Evolutionary conservation across 2,329 filamentous ascomycete genomes (phyloP).

Genomic region (Pseudogymnoascus sp.): DNA sequence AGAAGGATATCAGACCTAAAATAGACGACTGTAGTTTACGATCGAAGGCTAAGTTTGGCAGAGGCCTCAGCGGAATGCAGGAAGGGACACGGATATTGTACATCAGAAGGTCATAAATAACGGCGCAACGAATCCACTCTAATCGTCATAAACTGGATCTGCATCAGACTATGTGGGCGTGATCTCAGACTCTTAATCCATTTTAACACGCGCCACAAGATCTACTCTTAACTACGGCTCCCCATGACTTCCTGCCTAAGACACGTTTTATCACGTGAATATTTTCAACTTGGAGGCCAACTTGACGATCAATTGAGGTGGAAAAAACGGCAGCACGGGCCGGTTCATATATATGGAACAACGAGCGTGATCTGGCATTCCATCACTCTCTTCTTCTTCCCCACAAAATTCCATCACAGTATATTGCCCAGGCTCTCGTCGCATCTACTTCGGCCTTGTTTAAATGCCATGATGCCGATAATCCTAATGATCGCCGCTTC

Average conservation of each 20-base stretch:
- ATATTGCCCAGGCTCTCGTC: background rate
- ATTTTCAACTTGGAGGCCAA: background rate
- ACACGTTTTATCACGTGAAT: background rate
- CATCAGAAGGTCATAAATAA: conserved; percentile 2
- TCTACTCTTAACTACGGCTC: background rate
- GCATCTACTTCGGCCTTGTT: conserved; percentile 6
- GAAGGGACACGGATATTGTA: background rate
- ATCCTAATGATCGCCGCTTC: background rate
- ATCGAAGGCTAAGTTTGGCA: background rate
- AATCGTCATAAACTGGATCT: background rate
- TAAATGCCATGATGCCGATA: background rate
- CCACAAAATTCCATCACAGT: background rate
- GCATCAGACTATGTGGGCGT: background rate
- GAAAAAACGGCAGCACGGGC: background rate
- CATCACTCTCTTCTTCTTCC: background rate
- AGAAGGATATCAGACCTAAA: conserved; percentile 1
- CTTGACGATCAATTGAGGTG: background rate
- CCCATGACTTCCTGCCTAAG: background rate
- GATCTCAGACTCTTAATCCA: background rate
- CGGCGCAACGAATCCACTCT: conserved; percentile 6
- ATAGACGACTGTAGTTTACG: background rate
- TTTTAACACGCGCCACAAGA: background rate
- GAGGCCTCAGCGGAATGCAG: background rate
- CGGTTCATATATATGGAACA: background rate
- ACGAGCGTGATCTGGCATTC: background rate